Conservation (phyloP, 169 alveolate genomes). For the Babesia sp. region DNA sequence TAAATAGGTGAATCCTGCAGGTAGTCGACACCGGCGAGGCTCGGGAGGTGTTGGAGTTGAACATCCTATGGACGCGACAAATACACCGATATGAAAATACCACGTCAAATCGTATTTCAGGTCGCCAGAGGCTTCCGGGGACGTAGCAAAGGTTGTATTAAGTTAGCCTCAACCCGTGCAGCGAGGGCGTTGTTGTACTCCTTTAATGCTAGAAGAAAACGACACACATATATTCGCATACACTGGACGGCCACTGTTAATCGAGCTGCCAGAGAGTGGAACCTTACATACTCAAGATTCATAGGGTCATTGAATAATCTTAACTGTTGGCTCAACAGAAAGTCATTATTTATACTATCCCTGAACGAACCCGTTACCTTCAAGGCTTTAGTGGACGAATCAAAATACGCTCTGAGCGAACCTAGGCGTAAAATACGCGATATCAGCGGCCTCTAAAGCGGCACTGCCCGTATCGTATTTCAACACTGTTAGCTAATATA, state of each 20-base stretch:
- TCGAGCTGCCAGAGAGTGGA: constrained; percentile 80
- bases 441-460: constrained; percentile 30
- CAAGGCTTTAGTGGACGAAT: constrained; percentile 76
- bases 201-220: constrained; percentile 58
- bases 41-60: background rate
- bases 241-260: constrained; percentile 79
- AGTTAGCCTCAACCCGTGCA: constrained; percentile 75
- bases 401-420: constrained; percentile 67
- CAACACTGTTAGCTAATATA: too few relatives aligned
- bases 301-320: constrained; percentile 65
- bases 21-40: background rate
- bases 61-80: background rate
- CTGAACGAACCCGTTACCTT: constrained; percentile 77
- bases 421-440: constrained; percentile 64
- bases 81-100: constrained; percentile 69
- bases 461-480: too few relatives aligned
- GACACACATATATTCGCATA: constrained; percentile 58
- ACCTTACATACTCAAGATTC: constrained; percentile 71
- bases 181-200: constrained; percentile 76
- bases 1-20: too few relatives aligned
- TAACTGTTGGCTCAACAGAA: constrained; percentile 69
- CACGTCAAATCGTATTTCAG: constrained; percentile 75
- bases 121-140: constrained; percentile 79
- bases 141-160: constrained; percentile 76
- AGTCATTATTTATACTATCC: constrained; percentile 69